Evolutionary conservation across 169 alveolate genomes (phyloP), one percentile per base, ranked within the genome.

Genomic region (Babesia microti): DNA sequence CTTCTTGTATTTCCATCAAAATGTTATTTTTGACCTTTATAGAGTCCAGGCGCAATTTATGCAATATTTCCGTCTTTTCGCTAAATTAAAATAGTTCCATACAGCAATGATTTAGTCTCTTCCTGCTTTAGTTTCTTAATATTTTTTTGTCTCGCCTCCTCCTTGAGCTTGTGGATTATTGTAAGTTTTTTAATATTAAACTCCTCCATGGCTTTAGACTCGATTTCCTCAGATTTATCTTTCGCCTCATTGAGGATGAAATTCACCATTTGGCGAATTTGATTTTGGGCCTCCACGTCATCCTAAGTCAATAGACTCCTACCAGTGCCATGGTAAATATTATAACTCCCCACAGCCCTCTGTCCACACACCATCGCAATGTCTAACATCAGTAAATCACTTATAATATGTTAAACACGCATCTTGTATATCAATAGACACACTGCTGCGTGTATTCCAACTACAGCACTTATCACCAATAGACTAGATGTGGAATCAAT

Each of bases 221-320:
- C 95, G 19, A 89, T 87, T 60, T 87, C 93, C 53, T 82, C 88
- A 0, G 96, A 93, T 48, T 88, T 89, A 70, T 89, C 96, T 55
- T 83, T 80, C 17, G 96, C 96, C 53, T 89, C 96, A 60, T 89
- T 86, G 39, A 89, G 59, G 58, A 89, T 89, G 85, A 89, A 89
- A 76, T 78, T 80, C 17, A 87, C 90, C 96, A 89, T 89, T 60
- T 89, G 96, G 66, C 83, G 88, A 42, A 89, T 87, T 59, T 89
- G 95, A 35, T 72, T 70, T 59, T 81, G 92, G 41, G 95, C 94
- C 40, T 89, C 95, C 21, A 68, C 67, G 60, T 86, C 95, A 61
- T 83, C 91, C 95, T 76, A 26, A n/a, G n/a, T n/a, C n/a, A n/a
- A n/a, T n/a, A n/a, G n/a, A n/a, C n/a, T n/a, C n/a, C n/a, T n/a